A percentile compares a stretch with the other conserved stretches of the same genome.
These are phyloP conservation scores for Avena insularis DNA, from an alignment of 176 grass and related monocot genomes.

Conservation along the genomic window DNA sequence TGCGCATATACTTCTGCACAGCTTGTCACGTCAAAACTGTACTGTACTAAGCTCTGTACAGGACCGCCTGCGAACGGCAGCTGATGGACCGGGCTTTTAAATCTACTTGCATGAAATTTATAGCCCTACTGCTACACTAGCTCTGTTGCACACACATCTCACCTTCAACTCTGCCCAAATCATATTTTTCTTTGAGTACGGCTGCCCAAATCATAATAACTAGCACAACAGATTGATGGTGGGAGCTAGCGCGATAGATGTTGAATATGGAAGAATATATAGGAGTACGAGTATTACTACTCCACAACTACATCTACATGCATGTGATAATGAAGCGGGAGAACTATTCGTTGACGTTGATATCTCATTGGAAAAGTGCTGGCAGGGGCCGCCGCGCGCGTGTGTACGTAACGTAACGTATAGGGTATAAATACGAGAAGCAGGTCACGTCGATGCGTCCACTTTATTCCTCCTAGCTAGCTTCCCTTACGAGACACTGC, in stretches of 20 bases:
- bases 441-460: conserved; percentile 15
- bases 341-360: conserved; percentile 49
- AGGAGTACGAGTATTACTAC: not conserved
- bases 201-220: not conserved
- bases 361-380: conserved; percentile 32
- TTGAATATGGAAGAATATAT: conserved; percentile 1
- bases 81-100: conserved; percentile 61
- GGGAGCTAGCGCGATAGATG: not conserved
- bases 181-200: no score
- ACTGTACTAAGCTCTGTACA: conserved; percentile 46
- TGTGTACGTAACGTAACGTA: conserved; percentile 1
- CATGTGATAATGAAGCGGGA: not conserved
- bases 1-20: conserved; percentile 47
- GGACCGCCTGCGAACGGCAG: conserved; percentile 47
- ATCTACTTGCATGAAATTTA: conserved; percentile 52
- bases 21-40: conserved; percentile 80
- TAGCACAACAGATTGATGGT: conserved; percentile 1
- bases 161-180: conserved; percentile 42
- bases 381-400: not conserved
- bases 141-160: conserved; percentile 25
- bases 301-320: not conserved
- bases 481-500: not conserved
- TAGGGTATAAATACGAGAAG: conserved; percentile 34
- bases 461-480: not conserved
- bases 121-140: not conserved